phyloP scores from a whole-genome alignment of 495 filamentous ascomycete species.

The Neohortaea acidophila region DNA sequence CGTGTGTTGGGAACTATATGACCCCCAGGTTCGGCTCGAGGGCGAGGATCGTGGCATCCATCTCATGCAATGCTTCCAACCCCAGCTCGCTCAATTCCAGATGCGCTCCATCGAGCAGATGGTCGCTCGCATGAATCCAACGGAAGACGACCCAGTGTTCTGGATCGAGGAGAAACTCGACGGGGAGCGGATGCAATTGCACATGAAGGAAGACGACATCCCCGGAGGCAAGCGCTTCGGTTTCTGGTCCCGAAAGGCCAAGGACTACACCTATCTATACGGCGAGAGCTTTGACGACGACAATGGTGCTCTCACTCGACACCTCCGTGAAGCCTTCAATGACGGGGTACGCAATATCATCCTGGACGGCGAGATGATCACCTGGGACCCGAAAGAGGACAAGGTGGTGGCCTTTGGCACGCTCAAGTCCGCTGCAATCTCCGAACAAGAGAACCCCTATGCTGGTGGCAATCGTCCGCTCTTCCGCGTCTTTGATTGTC shows the following conservation, averaged over 20 bases:
- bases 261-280: conserved; percentile 93
- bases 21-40: conserved; percentile 59
- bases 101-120: conserved; percentile 76
- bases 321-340: conserved; percentile 64
- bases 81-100: conserved; percentile 90
- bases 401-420: conserved; percentile 81
- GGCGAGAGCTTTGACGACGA: conserved; percentile 62
- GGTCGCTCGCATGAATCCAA: conserved; percentile 53
- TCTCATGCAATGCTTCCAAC: conserved; percentile 94
- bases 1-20: conserved; percentile 89
- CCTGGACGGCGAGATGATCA: conserved; percentile 95
- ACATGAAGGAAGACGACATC: conserved; percentile 54
- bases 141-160: conserved; percentile 57
- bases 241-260: conserved; percentile 94
- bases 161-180: conserved; percentile 99
- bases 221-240: conserved; percentile 59
- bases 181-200: conserved; percentile 92
- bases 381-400: conserved; percentile 84
- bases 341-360: conserved; percentile 71
- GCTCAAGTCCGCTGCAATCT: conserved; percentile 78
- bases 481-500: conserved; percentile 75
- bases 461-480: conserved; percentile 57
- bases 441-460: conserved; percentile 64
- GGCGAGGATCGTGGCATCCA: conserved; percentile 57
- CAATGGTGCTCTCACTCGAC: conserved; percentile 61